These are phyloP conservation scores for Erythrophleum ivorense DNA, from an alignment of 331 rosid species.

Conservation along the genomic window DNA sequence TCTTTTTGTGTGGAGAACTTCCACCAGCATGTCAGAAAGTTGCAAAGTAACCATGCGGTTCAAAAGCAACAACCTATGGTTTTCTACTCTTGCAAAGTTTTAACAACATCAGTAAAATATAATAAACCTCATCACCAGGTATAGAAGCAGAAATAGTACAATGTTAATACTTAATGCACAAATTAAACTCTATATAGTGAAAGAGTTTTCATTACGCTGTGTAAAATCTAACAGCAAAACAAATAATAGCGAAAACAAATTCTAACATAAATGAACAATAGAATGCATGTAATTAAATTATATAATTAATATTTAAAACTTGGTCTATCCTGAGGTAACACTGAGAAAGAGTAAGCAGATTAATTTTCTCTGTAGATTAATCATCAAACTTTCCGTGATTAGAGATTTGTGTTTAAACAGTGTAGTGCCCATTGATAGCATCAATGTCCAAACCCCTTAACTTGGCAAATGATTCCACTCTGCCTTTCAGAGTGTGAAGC, in stretches of 20 bases:
- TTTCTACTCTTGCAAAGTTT: background rate
- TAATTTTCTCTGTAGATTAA: background rate
- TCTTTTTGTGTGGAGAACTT: no score
- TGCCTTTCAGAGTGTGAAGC: constrained; percentile 79
- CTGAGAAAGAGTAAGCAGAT: background rate
- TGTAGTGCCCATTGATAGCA: constrained; percentile 68
- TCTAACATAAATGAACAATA: background rate
- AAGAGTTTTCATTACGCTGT: background rate
- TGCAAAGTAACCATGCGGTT: no score
- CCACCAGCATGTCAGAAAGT: no score
- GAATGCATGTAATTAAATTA: background rate
- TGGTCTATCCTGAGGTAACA: background rate
- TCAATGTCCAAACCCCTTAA: constrained; percentile 73
- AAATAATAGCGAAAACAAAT: background rate
- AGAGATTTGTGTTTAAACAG: constrained; percentile 44
- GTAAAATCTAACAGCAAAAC: background rate
- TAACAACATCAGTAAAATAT: background rate
- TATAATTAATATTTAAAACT: background rate
- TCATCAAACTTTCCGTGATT: background rate
- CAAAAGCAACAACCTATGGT: background rate
- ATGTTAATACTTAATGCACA: background rate
- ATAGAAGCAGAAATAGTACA: background rate
- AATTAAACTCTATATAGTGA: background rate
- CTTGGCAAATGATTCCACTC: constrained; percentile 75
- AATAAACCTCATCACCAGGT: background rate